A percentile compares a stretch with the other conserved stretches of the same genome.
Evolutionary conservation across 164 flowering plant genomes (phyloP).

Genomic region (Kalanchoe fedtschenkoi): DNA sequence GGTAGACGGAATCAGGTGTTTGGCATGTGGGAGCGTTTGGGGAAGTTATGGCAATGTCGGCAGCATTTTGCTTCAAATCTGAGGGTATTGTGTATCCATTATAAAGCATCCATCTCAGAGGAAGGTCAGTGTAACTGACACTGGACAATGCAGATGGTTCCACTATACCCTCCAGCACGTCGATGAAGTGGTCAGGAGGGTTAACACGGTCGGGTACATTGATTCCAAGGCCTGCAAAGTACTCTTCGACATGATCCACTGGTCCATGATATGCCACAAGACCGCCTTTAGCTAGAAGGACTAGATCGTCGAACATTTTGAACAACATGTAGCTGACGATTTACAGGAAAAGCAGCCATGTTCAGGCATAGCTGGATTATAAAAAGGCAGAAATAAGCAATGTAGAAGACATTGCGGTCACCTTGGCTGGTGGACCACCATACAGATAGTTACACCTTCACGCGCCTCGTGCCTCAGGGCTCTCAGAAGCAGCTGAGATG

Average conservation of each 20-base stretch:
- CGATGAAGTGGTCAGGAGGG: slow-evolving; percentile 88
- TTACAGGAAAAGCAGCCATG: neutral
- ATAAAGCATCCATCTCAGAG: slow-evolving; percentile 86
- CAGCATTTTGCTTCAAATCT: slow-evolving; percentile 45
- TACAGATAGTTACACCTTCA: slow-evolving; percentile 37
- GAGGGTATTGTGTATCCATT: slow-evolving; percentile 44
- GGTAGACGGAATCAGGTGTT: slow-evolving; percentile 18
- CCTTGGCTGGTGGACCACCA: slow-evolving; percentile 99
- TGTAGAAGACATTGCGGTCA: slow-evolving; percentile 9
- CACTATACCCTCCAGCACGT: neutral
- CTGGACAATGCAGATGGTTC: neutral
- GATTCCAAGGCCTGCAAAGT: slow-evolving; percentile 64
- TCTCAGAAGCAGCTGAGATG: slow-evolving; percentile 75
- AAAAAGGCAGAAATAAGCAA: neutral
- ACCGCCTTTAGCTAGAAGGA: slow-evolving; percentile 9
- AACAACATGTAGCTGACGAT: slow-evolving; percentile 72
- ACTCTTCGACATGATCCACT: slow-evolving; percentile 5
- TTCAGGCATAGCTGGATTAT: neutral
- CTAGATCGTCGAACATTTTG: slow-evolving; percentile 16
- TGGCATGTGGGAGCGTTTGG: slow-evolving; percentile 12
- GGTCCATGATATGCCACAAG: slow-evolving; percentile 8
- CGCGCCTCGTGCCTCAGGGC: slow-evolving; percentile 89
- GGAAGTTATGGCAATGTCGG: slow-evolving; percentile 22
- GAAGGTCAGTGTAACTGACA: slow-evolving; percentile 36
- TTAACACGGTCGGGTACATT: slow-evolving; percentile 78